phyloP scores from a whole-genome alignment of 2,329 filamentous ascomycete species.

The Hymenoscyphus repandus region DNA sequence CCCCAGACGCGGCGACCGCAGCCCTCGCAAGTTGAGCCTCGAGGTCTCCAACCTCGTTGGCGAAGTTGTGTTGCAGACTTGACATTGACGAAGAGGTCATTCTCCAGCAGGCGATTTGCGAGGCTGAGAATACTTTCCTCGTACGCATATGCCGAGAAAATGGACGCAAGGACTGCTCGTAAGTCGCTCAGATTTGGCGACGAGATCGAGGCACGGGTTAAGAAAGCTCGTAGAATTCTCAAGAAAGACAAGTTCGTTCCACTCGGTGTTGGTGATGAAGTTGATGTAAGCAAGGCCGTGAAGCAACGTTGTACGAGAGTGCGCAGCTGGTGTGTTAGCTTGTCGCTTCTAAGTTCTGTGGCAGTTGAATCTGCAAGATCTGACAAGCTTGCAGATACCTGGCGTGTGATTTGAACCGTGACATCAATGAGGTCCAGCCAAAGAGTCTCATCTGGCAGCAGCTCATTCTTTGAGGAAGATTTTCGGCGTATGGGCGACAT shows the following conservation, averaged over 20 bases:
- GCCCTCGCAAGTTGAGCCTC: constrained; percentile 80
- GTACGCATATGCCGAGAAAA: constrained; percentile 93
- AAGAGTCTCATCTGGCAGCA: constrained; percentile 50
- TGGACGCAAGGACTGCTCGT: constrained; percentile 75
- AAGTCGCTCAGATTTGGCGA: constrained; percentile 86
- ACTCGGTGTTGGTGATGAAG: constrained; percentile 42
- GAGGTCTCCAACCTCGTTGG: constrained; percentile 82
- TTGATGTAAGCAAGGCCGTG: constrained; percentile 75
- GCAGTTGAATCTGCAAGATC: constrained; percentile 26
- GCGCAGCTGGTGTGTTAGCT: constrained; percentile 63
- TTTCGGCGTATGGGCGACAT: constrained; percentile 47
- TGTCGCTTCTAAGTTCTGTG: constrained; percentile 46
- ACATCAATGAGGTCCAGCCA: constrained; percentile 59
- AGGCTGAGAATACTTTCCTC: constrained; percentile 84
- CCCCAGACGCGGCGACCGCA: constrained; percentile 85
- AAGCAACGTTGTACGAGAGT: constrained; percentile 85
- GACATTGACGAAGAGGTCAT: constrained; percentile 83
- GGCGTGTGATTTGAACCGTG: constrained; percentile 58
- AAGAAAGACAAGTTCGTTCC: constrained; percentile 70
- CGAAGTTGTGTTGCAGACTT: constrained; percentile 67
- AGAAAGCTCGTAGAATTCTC: constrained; percentile 81
- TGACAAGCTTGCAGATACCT: constrained; percentile 52
- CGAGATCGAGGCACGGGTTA: constrained; percentile 72
- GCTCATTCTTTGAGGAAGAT: constrained; percentile 34
- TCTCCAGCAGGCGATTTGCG: constrained; percentile 80